Base-by-base conservation (phyloP, 345 rosid species). In the Carallia pectinifolia region DNA sequence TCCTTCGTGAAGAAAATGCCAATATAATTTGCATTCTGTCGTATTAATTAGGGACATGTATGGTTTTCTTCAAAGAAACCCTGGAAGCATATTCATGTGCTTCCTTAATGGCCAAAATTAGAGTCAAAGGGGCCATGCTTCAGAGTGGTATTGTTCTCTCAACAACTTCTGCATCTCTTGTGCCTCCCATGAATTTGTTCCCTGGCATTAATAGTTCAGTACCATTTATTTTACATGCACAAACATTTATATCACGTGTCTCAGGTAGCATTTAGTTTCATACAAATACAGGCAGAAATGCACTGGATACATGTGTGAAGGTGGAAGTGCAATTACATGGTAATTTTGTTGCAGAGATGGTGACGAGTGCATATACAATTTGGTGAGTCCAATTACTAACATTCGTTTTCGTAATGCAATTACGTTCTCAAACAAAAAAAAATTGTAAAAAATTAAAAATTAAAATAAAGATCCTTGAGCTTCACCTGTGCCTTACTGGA, bases 151-250 rank as follows among this genome's bases (percentile, higher is more conserved):
- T 76, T 74, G 38, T 65, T 77, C 79, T 61, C 66, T 76, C 52
- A 48, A 66, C 84, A 82, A 80, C 74, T 68, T 80, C 75, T 75
- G 73, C 58, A 61, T 75, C 69, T 71, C 78, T 68, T 71, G 56
- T 73, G 79, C 50, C 65, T 66, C 88, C 61, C 70, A 64, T 78
- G 84, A 69, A 74, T 59, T 71, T 75, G 77, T 76, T 72, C 74
- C 88, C 88, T 82, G 80, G 59, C 62, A 80, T 73, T 69, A 30
- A 69, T 23, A 23, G 23, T 64, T 58, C 69, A 33, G 34, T 33
- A 50, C 2, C 29, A 69, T 50, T 62, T 62, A 44, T 7, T 17
- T 12, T 36, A 27, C 62, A 39, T 47, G 36, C 34, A 65, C 62
- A 70, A 7, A 40, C 30, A 36, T 18, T 34, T 48, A 12, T 33